phyloP scores from a whole-genome alignment of 495 filamentous ascomycete genomes.

The Glarea lozoyensis region DNA sequence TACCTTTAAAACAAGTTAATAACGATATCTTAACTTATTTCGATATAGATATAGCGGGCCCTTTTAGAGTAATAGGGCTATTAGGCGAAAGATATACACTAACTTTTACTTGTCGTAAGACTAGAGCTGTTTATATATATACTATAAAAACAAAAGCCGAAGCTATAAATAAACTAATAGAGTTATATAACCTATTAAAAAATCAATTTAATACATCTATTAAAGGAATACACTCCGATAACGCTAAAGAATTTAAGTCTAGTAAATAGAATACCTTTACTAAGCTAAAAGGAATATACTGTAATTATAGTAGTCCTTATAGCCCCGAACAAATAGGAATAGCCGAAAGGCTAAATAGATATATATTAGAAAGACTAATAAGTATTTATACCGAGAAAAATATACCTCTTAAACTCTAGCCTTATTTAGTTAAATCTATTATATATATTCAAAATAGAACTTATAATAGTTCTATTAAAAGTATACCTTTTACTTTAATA shows the following conservation, averaged over 20 bases:
- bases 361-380: conserved; percentile 6
- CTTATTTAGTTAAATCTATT: conserved; percentile 6
- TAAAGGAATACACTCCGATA: conserved; percentile 4
- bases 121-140: conserved; percentile 5
- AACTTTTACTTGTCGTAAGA: conserved; percentile 3
- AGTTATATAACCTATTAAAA: no score
- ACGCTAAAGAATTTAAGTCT: conserved; percentile 4
- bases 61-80: conserved; percentile 5
- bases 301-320: no score
- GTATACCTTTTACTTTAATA: background rate
- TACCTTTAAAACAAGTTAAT: conserved; percentile 3
- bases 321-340: no score
- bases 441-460: conserved; percentile 8
- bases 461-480: conserved; percentile 9
- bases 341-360: no score
- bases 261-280: conserved; percentile 3
- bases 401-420: conserved; percentile 7
- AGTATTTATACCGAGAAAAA: conserved; percentile 1
- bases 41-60: conserved; percentile 3
- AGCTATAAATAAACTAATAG: conserved; percentile 2
- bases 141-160: conserved; percentile 5
- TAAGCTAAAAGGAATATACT: conserved; percentile 6
- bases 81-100: conserved; percentile 4
- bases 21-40: background rate
- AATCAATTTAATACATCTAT: conserved; percentile 5